Evolutionary conservation across 208 protist species (phyloP).

Genomic region (Acanthamoeba triangularis): DNA sequence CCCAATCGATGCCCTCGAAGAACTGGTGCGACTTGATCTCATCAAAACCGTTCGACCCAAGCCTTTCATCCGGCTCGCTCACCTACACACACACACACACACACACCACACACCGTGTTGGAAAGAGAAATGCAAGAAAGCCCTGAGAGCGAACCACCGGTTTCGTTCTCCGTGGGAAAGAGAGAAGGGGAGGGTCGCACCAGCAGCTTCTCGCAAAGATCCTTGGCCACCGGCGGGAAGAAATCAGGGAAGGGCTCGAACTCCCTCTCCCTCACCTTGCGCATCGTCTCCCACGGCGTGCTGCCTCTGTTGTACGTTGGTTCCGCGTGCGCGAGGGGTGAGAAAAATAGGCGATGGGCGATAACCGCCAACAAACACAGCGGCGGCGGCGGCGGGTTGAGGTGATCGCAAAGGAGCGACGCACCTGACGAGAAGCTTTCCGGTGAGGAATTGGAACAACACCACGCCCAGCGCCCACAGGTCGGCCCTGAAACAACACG

Average conservation of each 20-base stretch:
- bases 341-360: not conserved
- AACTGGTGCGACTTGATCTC: conserved; percentile 90
- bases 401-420: not conserved
- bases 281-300: conserved; percentile 46
- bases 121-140: not conserved
- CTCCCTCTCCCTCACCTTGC: conserved; percentile 20
- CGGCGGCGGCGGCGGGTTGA: too few species aligned
- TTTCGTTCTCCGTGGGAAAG: not conserved
- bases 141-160: too few species aligned
- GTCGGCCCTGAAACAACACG: conserved; percentile 75
- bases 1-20: conserved; percentile 90
- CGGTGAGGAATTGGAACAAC: conserved; percentile 84
- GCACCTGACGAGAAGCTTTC: conserved; percentile 81
- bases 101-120: not conserved
- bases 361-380: too few species aligned
- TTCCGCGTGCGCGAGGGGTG: not conserved
- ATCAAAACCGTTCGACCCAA: conserved; percentile 56
- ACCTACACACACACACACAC: not conserved
- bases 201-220: conserved; percentile 23
- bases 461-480: conserved; percentile 89
- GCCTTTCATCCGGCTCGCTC: conserved; percentile 34
- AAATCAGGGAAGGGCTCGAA: conserved; percentile 18
- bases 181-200: not conserved
- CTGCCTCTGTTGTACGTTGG: not conserved
- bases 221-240: conserved; percentile 47